Evolutionary conservation across 306 rosid genomes (phyloP), one percentile per base, ranked within the genome.

Genomic region (Hylodesmum podocarpum): DNA sequence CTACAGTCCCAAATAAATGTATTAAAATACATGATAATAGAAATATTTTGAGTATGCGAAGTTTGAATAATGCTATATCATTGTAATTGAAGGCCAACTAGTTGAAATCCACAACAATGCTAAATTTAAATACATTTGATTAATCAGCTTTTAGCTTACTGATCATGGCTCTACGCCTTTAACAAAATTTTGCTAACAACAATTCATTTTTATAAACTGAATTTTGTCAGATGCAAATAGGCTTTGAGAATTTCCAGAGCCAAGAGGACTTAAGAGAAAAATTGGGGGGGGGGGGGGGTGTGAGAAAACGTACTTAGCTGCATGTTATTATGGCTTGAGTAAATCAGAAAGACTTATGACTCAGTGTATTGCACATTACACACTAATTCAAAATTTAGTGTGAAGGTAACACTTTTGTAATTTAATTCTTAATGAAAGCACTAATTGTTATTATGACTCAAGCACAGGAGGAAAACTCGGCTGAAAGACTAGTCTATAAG

Each of bases 1-100:
- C 98, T 93, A 88, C 44, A 69, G 72, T 61, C 58, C 55, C 81
- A 74, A 31, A 78, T 46, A 50, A 77, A 27, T 21, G 47, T 4
- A 53, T 40, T 44, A 58, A 34, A 70, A 62, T 19, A 40, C 63
- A 73, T 46, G 3, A 13, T 27, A 55, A 16, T 31, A 67, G 27
- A 49, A 43, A 68, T 39, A 33, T 33, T 44, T 57, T 15, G 39
- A 74, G 16, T 12, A 19, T 46, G 24, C 66, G 25, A 75, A 15
- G 58, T 59, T 31, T 13, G 27, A 44, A 29, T 6, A 58, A 18
- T 31, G 33, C 46, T 64, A n/a, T 51, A 75, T 25, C 22, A 11
- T 21, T 36, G 21, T 40, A 63, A 25, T 50, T 31, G 67, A 58
- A 77, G 67, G 14, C 51, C 21, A 54, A 59, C 40, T 61, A 6